These are phyloP conservation scores for Ampelocalamus luodianensis DNA, from an alignment of 176 grass and related monocot species.

Conservation along the genomic window DNA sequence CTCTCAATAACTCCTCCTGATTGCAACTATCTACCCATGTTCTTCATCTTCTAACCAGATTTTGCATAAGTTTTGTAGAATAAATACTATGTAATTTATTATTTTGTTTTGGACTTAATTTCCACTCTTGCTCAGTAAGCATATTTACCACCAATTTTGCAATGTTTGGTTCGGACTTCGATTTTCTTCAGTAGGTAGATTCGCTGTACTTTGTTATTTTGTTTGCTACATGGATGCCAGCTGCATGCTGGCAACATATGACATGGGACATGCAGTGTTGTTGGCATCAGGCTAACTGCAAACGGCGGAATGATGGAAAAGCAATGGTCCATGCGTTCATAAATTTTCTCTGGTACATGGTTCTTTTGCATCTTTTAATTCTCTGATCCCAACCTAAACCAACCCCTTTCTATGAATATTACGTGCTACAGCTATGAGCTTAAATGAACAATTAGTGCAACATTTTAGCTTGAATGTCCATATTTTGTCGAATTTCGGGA, in stretches of 20 bases:
- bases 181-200: slow-evolving; percentile 44
- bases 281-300: slow-evolving; percentile 37
- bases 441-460: slow-evolving; percentile 2
- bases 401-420: slow-evolving; percentile 3
- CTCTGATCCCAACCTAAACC: neutral
- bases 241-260: slow-evolving; percentile 43
- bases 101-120: slow-evolving; percentile 14
- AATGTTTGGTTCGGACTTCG: neutral
- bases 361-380: slow-evolving; percentile 39
- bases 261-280: slow-evolving; percentile 13
- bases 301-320: slow-evolving; percentile 25
- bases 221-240: slow-evolving; percentile 46
- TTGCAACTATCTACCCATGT: neutral
- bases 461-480: neutral
- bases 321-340: slow-evolving; percentile 50
- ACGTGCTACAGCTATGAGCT: neutral
- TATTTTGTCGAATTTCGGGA: neutral
- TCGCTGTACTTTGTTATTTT: slow-evolving; percentile 46
- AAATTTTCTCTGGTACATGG: slow-evolving; percentile 41
- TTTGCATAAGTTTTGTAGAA: neutral
- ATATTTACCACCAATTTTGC: slow-evolving; percentile 25
- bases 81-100: neutral
- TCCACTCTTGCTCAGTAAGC: neutral
- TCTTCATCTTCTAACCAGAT: neutral
- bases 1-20: neutral